Evolutionary conservation across 1,139 yeast species (phyloP), one percentile per base, ranked within the genome.

Genomic region (Blastobotrys persicus): DNA sequence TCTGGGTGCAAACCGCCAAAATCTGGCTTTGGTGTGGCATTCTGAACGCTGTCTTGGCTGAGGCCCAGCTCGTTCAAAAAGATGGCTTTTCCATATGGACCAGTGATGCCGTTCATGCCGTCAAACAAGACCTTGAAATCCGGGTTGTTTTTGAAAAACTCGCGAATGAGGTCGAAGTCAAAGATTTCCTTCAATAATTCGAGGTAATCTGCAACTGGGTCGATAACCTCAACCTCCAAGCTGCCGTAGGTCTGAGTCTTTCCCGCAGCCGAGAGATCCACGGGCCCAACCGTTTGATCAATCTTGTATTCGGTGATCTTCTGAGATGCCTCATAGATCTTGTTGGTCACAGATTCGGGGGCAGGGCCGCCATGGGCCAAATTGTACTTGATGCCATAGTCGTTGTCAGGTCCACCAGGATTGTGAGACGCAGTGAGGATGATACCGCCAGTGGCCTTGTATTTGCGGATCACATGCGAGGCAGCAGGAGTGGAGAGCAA

Each of bases 1-100:
- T 92, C 98, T 14, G 98, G 98, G 69, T 92, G 98, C 60, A 91
- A 77, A 1, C 98, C 98, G 54, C 98, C 98, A 64, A 92, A 92
- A 70, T 92, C 98, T 11, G 91, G 88, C 63, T 77, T 69, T 35
- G 98, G 96, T 34, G 63, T 69, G 62, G 72, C 83, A 70, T 92
- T 88, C 70, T 92, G 98, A 52, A 92, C 76, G 2, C 86, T 77
- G 3, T 78, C 68, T 50, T 71, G 73, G 1, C 91, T 81, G 57
- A 94, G 74, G 0, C 95, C 96, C 56, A 92, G 78, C 69, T 88
- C 95, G 42, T 88, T 83, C 38, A 88, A 75, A 62, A 92, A 92
- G 48, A 92, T 81, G 48, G 86, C 84, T 63, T 78, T 74, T 50
- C 96, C 98, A 66, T 94, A 92, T 32, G 98, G 98, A 34, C 98